Conservation (phyloP, 495 filamentous ascomycete genomes). For the Lichina pygmaea region DNA sequence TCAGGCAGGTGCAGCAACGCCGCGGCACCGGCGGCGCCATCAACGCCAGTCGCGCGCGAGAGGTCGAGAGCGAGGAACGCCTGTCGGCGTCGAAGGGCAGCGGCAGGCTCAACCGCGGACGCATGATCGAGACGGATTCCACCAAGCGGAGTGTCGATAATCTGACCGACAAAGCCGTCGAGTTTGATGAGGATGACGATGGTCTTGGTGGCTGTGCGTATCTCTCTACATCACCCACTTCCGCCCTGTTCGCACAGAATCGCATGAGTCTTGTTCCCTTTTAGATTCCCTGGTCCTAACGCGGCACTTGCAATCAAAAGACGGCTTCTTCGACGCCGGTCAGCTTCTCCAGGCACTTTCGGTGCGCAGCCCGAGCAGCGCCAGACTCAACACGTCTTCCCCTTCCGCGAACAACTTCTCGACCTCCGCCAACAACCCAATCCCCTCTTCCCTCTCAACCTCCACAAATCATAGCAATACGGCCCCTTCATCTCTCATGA, state of each 20-base stretch:
- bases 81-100: conserved; percentile 30
- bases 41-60: conserved; percentile 35
- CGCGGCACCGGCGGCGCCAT: conserved; percentile 12
- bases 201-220: conserved; percentile 6
- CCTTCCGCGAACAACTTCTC: too few species aligned
- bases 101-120: conserved; percentile 21
- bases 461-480: too few species aligned
- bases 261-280: neutral
- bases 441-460: too few species aligned
- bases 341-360: conserved; percentile 56
- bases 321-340: conserved; percentile 89
- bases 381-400: too few species aligned
- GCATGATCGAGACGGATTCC: conserved; percentile 26
- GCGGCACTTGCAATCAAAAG: conserved; percentile 19
- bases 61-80: conserved; percentile 23
- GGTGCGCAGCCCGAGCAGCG: too few species aligned
- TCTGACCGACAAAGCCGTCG: too few species aligned
- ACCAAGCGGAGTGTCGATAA: too few species aligned
- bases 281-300: neutral
- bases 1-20: conserved; percentile 36
- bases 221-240: conserved; percentile 3
- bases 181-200: neutral
- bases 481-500: too few species aligned
- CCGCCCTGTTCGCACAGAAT: neutral
- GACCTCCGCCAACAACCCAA: too few species aligned